phyloP scores from a whole-genome alignment of 129 eudicot genomes.

The Kitagawia praeruptora region DNA sequence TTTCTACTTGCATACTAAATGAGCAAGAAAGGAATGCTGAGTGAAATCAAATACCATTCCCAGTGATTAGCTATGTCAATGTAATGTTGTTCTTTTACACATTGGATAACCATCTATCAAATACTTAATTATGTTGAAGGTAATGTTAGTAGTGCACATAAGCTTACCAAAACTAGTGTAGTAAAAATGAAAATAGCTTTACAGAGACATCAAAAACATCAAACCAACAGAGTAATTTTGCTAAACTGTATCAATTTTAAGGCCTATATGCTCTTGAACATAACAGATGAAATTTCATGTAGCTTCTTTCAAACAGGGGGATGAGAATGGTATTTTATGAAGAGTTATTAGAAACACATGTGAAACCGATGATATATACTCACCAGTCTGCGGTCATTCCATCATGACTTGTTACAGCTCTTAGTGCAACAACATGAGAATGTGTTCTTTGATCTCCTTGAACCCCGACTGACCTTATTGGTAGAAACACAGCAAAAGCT shows the following conservation, averaged over 20 bases:
- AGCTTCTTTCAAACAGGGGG: neutral
- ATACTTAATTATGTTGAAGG: neutral
- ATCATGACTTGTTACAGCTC: slow-evolving; percentile 98
- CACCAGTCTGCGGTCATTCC: slow-evolving; percentile 99
- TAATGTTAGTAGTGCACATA: neutral
- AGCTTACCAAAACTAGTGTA: neutral
- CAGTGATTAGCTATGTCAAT: neutral
- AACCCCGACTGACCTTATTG: slow-evolving; percentile 75
- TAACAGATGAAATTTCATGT: neutral
- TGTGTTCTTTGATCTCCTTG: slow-evolving; percentile 99
- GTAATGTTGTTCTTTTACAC: neutral
- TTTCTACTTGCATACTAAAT: neutral
- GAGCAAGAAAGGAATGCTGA: neutral
- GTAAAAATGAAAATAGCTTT: neutral
- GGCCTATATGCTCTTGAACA: neutral
- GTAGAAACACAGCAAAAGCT: slow-evolving; percentile 87
- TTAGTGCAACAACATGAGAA: slow-evolving; percentile 65
- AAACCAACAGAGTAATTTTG: neutral
- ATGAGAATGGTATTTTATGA: neutral
- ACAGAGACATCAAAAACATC: neutral
- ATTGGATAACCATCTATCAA: neutral
- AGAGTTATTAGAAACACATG: neutral
- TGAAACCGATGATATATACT: neutral
- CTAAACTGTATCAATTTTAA: neutral
- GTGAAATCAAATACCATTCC: neutral